phyloP scores from a whole-genome alignment of 2,329 filamentous ascomycete genomes.

The Passalora sequoiae region DNA sequence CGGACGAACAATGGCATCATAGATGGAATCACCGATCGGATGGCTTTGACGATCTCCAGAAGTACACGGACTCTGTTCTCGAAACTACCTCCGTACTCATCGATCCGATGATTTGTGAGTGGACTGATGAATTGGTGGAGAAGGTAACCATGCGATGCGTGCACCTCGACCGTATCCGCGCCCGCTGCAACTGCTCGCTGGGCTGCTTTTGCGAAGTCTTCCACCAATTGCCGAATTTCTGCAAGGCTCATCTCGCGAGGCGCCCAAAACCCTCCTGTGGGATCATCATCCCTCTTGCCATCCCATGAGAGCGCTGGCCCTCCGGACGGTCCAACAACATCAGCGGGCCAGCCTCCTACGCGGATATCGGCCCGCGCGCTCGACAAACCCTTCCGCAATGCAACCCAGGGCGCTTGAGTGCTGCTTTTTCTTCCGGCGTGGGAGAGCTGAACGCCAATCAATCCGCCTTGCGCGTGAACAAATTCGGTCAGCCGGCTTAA shows the following conservation, averaged over 20 bases:
- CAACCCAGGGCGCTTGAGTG: not conserved
- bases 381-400: not conserved
- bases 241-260: not conserved
- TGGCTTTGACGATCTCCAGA: slow-evolving; percentile 37
- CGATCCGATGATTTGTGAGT: slow-evolving; percentile 41
- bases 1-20: slow-evolving; percentile 66
- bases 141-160: slow-evolving; percentile 45
- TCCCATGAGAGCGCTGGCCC: not conserved
- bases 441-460: not conserved
- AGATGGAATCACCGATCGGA: slow-evolving; percentile 52
- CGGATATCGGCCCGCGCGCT: not conserved
- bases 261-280: not conserved
- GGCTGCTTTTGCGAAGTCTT: not conserved
- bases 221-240: not conserved
- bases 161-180: slow-evolving; percentile 38
- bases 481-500: not conserved
- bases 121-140: slow-evolving; percentile 43
- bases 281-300: not conserved
- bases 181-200: not conserved
- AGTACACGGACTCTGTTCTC: slow-evolving; percentile 41
- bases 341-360: not conserved
- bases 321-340: not conserved
- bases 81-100: slow-evolving; percentile 42
- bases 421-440: not conserved
- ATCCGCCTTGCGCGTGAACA: not conserved